phyloP scores from a whole-genome alignment of 495 filamentous ascomycete species.

The Aspergillus carlsbadensis region DNA sequence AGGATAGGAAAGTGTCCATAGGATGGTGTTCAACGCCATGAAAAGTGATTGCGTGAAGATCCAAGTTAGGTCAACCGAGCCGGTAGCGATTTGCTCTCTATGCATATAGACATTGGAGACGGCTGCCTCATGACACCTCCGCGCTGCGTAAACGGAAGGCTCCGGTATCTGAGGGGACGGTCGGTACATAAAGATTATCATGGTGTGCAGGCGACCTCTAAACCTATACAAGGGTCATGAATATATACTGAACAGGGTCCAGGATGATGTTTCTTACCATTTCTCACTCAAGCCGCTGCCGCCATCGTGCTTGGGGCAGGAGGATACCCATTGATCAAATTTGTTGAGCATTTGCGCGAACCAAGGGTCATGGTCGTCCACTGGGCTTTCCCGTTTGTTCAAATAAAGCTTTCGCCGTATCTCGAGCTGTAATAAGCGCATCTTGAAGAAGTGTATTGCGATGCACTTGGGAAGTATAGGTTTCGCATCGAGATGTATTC shows the following conservation, averaged over 20 bases:
- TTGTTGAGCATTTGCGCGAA: constrained; percentile 76
- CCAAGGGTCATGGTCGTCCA: constrained; percentile 79
- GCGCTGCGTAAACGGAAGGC: constrained; percentile 71
- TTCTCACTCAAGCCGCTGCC: constrained; percentile 63
- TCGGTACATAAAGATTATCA: constrained; percentile 79
- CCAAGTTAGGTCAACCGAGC: constrained; percentile 84
- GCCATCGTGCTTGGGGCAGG: constrained; percentile 59
- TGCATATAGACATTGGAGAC: constrained; percentile 76
- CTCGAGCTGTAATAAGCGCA: constrained; percentile 85
- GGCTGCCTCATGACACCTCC: constrained; percentile 77
- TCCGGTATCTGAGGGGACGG: constrained; percentile 88
- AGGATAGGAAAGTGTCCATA: constrained; percentile 85
- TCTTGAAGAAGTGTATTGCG: constrained; percentile 88
- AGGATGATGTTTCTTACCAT: constrained; percentile 45
- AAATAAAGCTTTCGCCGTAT: constrained; percentile 81
- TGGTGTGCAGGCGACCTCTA: constrained; percentile 71
- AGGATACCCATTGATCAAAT: constrained; percentile 68
- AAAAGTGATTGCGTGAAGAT: constrained; percentile 85
- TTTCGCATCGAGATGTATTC: constrained; percentile 63
- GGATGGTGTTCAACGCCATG: constrained; percentile 79
- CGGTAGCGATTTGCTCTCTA: constrained; percentile 68
- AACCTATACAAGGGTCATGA: constrained; percentile 54
- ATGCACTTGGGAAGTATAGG: constrained; percentile 76
- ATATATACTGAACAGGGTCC: neutral
- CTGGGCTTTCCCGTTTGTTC: constrained; percentile 69